Conservation (phyloP, 192 early-diverging fungal genomes). For the Podila minutissima region DNA sequence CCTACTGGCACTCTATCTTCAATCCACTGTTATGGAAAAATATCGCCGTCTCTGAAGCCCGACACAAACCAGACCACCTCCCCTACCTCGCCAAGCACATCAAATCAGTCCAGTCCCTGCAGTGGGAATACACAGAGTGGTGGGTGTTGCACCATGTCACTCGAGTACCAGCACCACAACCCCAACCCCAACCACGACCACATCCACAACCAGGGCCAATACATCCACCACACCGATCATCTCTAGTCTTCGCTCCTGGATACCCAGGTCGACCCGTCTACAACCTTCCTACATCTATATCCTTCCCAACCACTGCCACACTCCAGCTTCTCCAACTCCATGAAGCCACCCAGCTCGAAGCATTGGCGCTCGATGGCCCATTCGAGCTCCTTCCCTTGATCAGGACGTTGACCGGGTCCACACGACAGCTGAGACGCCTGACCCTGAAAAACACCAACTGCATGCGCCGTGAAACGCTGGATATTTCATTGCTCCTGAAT, state of each 20-base stretch:
- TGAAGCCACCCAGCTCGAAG: not conserved
- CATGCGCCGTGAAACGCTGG: conserved; percentile 9
- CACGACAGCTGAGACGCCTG: not conserved
- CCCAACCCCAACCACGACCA: not conserved
- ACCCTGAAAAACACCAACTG: conserved; percentile 23
- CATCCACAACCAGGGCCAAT: not conserved
- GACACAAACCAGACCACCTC: conserved; percentile 9
- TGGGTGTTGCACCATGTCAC: conserved; percentile 16
- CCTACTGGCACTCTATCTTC: conserved; percentile 9
- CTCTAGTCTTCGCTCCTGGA: not conserved
- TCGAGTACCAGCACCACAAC: not conserved
- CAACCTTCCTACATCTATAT: conserved; percentile 6
- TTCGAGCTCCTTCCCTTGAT: conserved; percentile 20
- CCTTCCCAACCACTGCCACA: conserved; percentile 13
- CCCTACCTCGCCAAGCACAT: conserved; percentile 4
- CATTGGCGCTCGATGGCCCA: conserved; percentile 13
- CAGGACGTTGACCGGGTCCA: not conserved
- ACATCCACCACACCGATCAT: not conserved
- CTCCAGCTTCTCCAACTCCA: conserved; percentile 7
- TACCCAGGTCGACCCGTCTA: conserved; percentile 3
- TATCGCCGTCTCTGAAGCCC: conserved; percentile 15
- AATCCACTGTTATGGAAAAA: conserved; percentile 6
- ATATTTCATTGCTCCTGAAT: not conserved
- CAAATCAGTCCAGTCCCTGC: conserved; percentile 1
- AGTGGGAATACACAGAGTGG: conserved; percentile 29